Base-by-base conservation (phyloP, 2,329 filamentous ascomycete species). In the Teratosphaeria zuluensis region DNA sequence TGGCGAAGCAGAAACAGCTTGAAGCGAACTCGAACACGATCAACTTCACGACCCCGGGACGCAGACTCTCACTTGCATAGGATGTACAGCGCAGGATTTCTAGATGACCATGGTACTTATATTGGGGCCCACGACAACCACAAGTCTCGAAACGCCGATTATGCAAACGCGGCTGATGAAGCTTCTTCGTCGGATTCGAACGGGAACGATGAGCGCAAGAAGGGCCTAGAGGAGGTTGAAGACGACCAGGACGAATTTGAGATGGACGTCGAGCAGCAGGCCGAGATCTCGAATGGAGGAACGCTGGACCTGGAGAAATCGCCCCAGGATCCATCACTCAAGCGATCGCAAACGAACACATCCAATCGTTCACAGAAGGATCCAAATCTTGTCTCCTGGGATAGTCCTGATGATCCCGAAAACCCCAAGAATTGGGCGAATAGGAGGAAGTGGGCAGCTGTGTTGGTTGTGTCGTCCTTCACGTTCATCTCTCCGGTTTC, bases 381-480 rank as follows among this genome's bases (percentile, higher is more conserved):
- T 59, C 59, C 61, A 11, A 60, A 64, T 55, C 19, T 63, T 72
- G 62, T 78, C 1, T 72, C 71, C 4, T 78, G 75, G 75, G 73
- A 77, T 55, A 70, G 71, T 1, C 65, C 72, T 3, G 65, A 76
- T 28, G 76, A 78, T 58, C 73, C 70, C 6, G 66, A 66, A 30
- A 78, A 78, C 55, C 76, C 76, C 0, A 75, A 75, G 58, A 77
- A 77, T 54, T 77, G 75, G 75, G 63, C 66, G 64, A 63, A 67
- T 33, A 69, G 68, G 52, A 64, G 72, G 7, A 76, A 77, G 64
- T 77, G 76, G 76, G 69, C 72, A 8, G 72, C 72, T 1, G 74
- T 74, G 0, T 60, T 74, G 4, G 61, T 68, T 7, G 65, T 70
- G 8, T 70, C 69, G 3, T 66, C 64, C n/a, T 68, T 72, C 54